phyloP scores from a whole-genome alignment of 1,284 basidiomycete species.

The Porogramme epimiltina region DNA sequence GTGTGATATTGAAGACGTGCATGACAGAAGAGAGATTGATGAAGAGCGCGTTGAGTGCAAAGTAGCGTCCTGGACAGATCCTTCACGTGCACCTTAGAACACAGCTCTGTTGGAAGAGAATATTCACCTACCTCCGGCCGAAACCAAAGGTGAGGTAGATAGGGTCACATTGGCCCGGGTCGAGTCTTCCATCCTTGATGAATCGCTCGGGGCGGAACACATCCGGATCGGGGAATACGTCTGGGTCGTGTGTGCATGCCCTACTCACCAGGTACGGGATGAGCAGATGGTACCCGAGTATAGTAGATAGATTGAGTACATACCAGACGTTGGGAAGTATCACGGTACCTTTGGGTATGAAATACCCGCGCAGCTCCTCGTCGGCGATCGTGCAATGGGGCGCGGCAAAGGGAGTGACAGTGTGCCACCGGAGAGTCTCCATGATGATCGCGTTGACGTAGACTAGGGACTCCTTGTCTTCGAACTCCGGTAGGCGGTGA shows the following conservation, averaged over 20 bases:
- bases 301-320: not conserved
- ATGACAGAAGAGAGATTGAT: slow-evolving; percentile 5
- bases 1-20: slow-evolving; percentile 1
- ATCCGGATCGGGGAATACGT: slow-evolving; percentile 32
- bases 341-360: slow-evolving; percentile 24
- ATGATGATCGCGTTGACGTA: slow-evolving; percentile 25
- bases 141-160: slow-evolving; percentile 32
- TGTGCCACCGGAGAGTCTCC: slow-evolving; percentile 24
- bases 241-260: slow-evolving; percentile 28
- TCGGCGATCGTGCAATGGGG: slow-evolving; percentile 10
- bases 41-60: slow-evolving; percentile 1
- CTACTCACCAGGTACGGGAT: no score
- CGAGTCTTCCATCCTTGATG: slow-evolving; percentile 33
- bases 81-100: not conserved
- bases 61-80: slow-evolving; percentile 7
- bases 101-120: not conserved
- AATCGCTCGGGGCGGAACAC: slow-evolving; percentile 38
- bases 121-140: slow-evolving; percentile 31
- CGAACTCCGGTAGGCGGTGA: slow-evolving; percentile 25
- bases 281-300: no score
- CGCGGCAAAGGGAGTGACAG: slow-evolving; percentile 13
- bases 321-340: slow-evolving; percentile 30
- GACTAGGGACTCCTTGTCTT: slow-evolving; percentile 14
- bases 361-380: slow-evolving; percentile 20
- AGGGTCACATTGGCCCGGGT: slow-evolving; percentile 28